These are phyloP conservation scores for Plectranthus barbatus DNA, from an alignment of 257 asterid genomes.

Conservation along the genomic window DNA sequence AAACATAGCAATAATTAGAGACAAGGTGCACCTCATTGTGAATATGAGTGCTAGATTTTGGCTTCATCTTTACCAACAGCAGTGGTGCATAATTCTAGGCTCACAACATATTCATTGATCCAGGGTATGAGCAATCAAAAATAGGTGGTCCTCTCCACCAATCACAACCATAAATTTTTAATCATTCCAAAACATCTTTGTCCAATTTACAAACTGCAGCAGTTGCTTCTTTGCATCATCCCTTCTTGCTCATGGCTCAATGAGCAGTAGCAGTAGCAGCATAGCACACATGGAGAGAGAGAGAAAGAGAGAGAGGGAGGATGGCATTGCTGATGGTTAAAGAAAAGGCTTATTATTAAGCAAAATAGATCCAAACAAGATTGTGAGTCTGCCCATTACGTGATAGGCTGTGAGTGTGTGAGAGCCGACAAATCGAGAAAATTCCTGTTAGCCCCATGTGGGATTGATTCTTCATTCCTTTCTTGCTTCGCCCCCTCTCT, in stretches of 20 bases:
- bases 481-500: conserved; percentile 22
- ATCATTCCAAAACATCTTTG: background rate
- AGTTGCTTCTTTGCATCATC: background rate
- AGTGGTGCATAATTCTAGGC: background rate
- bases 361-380: conserved; percentile 35
- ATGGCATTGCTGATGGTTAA: conserved; percentile 3
- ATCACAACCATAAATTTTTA: conserved; percentile 6
- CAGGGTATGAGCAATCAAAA: background rate
- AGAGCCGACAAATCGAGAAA: conserved; percentile 58
- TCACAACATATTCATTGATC: background rate
- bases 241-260: no score
- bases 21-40: background rate
- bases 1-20: background rate
- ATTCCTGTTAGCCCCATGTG: conserved; percentile 73
- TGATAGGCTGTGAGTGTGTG: conserved; percentile 64
- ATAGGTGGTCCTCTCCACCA: conserved; percentile 11
- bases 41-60: conserved; percentile 5
- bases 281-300: background rate
- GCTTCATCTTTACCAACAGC: conserved; percentile 15
- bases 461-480: no score
- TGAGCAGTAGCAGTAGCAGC: no score
- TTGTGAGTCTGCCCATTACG: conserved; percentile 54
- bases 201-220: background rate
- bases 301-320: background rate
- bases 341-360: background rate